Conservation (phyloP, 2,329 filamentous ascomycete genomes). For the Fusarium pseudocircinatum region DNA sequence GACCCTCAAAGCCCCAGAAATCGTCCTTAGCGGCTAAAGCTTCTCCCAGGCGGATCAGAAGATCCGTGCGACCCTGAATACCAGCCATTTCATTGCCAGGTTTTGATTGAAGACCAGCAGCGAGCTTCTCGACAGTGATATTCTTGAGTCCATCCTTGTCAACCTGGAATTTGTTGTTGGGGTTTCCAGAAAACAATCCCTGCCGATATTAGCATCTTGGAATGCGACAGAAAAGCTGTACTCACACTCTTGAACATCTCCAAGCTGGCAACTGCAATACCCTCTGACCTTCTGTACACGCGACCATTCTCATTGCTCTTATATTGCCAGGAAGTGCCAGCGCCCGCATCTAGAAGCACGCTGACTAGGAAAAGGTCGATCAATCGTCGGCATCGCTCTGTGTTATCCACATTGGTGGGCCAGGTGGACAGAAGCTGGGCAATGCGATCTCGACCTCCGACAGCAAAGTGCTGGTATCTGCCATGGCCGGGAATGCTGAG, state of each 20-base stretch:
- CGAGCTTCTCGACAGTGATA: constrained; percentile 78
- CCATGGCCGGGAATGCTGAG: constrained; percentile 83
- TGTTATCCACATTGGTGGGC: constrained; percentile 73
- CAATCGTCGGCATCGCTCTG: constrained; percentile 78
- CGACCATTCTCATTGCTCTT: constrained; percentile 89
- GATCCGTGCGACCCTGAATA: constrained; percentile 81
- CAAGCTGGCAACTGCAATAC: constrained; percentile 77
- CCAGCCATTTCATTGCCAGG: constrained; percentile 85
- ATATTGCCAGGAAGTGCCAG: constrained; percentile 91
- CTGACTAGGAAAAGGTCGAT: constrained; percentile 83
- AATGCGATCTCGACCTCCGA: constrained; percentile 79
- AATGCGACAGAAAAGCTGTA: constrained; percentile 6
- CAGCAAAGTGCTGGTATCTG: constrained; percentile 83
- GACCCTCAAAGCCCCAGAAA: constrained; percentile 83
- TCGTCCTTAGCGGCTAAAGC: constrained; percentile 80
- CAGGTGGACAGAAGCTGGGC: constrained; percentile 76
- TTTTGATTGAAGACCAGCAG: constrained; percentile 84
- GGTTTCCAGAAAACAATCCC: constrained; percentile 87
- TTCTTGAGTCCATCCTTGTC: constrained; percentile 82
- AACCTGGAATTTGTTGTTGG: constrained; percentile 85
- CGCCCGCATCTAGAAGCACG: constrained; percentile 86
- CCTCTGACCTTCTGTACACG: constrained; percentile 85
- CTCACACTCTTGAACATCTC: constrained; percentile 90
- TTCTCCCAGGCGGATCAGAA: constrained; percentile 78
- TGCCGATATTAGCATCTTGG: constrained; percentile 44